Conservation (phyloP, 345 rosid genomes). For the Excoecaria agallocha region DNA sequence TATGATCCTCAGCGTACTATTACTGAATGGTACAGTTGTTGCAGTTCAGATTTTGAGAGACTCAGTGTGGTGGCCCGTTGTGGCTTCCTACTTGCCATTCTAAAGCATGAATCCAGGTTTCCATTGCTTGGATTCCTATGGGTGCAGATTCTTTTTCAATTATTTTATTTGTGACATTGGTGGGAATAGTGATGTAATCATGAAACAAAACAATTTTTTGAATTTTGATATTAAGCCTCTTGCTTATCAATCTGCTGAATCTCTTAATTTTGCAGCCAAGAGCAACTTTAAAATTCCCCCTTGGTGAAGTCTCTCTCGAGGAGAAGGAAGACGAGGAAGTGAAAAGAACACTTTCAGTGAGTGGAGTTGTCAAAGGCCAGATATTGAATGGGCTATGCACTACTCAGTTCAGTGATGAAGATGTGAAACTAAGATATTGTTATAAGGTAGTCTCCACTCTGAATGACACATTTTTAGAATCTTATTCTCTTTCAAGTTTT, state of each 20-base stretch:
- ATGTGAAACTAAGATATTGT: conserved; percentile 65
- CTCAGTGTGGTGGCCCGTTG: neutral
- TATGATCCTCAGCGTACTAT: conserved; percentile 10
- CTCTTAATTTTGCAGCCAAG: conserved; percentile 54
- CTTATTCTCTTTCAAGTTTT: neutral
- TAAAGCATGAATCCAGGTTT: neutral
- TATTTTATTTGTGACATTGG: neutral
- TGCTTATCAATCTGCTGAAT: conserved; percentile 2
- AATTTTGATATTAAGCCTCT: neutral
- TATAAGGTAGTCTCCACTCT: conserved; percentile 55
- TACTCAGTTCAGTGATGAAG: conserved; percentile 68
- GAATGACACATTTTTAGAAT: neutral
- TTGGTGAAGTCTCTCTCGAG: conserved; percentile 75
- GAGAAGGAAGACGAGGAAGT: conserved; percentile 68
- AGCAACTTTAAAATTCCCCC: conserved; percentile 84
- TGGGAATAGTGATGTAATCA: neutral
- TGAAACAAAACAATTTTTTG: neutral
- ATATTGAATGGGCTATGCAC: conserved; percentile 63
- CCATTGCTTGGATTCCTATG: neutral
- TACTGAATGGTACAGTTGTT: neutral
- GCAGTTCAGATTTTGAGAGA: neutral
- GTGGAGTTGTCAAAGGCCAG: conserved; percentile 62
- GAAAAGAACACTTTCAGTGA: conserved; percentile 46
- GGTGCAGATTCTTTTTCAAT: neutral
- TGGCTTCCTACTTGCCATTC: neutral